Base-by-base conservation (phyloP, 2,329 filamentous ascomycete genomes). In the Nakataea oryzae region DNA sequence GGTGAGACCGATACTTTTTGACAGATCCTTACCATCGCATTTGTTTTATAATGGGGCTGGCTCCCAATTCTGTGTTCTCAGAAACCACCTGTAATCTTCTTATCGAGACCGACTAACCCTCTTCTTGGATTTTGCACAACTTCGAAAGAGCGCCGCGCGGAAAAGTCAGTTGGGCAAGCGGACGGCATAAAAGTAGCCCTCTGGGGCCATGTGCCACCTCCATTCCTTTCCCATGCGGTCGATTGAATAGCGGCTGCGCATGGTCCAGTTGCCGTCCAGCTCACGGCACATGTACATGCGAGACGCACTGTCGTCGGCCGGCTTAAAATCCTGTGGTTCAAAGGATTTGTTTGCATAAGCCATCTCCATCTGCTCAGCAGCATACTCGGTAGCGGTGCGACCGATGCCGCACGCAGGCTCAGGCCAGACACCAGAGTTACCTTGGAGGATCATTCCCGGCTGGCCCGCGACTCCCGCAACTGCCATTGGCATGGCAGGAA, bases 251-350 rank as follows among this genome's bases (percentile, higher is more conserved):
- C 84, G 81, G 70, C 78, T 83, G 70, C 82, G 80, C 71, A 85
- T 78, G 47, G 79, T 81, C 80, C 81, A 87, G 63, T 80, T 78
- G 59, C 82, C 80, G 71, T 87, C 83, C 66, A 82, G 73, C 73
- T 87, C 84, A 63, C 83, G 81, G 67, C 81, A 78, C 74, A 79
- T 83, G 74, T 87, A 88, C 74, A 83, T 81, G 65, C 84, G 82
- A 57, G 77, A 78, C 54, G 81, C 79, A 71, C 86, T 80, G 65
- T 84, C 79, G 68, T 87, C 84, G 26, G 79, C 77, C 2, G 85
- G 85, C 72, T 85, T 83, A 70, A 86, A 84, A 67, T 86, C 83
- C 75, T 87, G 84, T 21, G 81, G 79, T 70, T 84, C 79, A 66
- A 80, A 78, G 66, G 81, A 74, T 66, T 76, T 75, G 70, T 80